A percentile compares a stretch with the other conserved stretches of the same genome.
Conservation (phyloP, 2,329 filamentous ascomycete genomes). For the Cladophialophora bantiana region DNA sequence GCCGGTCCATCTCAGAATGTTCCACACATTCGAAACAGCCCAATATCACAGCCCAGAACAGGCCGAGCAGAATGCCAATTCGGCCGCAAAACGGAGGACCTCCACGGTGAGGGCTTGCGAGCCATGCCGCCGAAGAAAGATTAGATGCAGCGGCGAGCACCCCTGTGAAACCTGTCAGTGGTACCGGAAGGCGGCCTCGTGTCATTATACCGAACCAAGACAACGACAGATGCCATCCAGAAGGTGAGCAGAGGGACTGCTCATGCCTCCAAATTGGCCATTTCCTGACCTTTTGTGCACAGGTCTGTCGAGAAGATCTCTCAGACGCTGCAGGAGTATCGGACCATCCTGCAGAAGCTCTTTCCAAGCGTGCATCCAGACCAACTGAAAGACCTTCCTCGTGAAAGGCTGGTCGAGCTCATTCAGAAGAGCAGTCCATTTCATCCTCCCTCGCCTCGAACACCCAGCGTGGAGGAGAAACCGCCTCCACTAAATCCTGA, state of each 20-base stretch:
- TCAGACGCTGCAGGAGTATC: constrained; percentile 70
- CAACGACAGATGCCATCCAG: constrained; percentile 78
- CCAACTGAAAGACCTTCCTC: constrained; percentile 60
- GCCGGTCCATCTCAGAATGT: constrained; percentile 43
- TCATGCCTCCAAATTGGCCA: constrained; percentile 6
- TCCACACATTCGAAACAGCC: constrained; percentile 53
- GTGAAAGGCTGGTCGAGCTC: constrained; percentile 66
- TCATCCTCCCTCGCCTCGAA: constrained; percentile 52
- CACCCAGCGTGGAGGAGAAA: constrained; percentile 54
- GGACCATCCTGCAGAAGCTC: constrained; percentile 66
- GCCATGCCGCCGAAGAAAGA: constrained; percentile 80
- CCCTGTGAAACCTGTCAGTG: constrained; percentile 84
- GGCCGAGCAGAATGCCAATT: constrained; percentile 41
- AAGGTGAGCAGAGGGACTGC: constrained; percentile 63
- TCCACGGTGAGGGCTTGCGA: constrained; percentile 66
- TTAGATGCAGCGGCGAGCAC: constrained; percentile 81
- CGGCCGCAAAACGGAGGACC: constrained; percentile 47
- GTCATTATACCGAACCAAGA: constrained; percentile 81
- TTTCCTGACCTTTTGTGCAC: constrained; percentile 36
- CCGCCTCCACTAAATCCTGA: constrained; percentile 53
- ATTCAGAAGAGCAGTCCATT: constrained; percentile 57
- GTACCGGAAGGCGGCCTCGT: constrained; percentile 78
- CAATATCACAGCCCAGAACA: constrained; percentile 46
- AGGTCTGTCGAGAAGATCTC: constrained; percentile 69
- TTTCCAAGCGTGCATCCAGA: constrained; percentile 66